phyloP scores from a whole-genome alignment of 2,329 filamentous ascomycete genomes.

The Aureobasidium uvarum region DNA sequence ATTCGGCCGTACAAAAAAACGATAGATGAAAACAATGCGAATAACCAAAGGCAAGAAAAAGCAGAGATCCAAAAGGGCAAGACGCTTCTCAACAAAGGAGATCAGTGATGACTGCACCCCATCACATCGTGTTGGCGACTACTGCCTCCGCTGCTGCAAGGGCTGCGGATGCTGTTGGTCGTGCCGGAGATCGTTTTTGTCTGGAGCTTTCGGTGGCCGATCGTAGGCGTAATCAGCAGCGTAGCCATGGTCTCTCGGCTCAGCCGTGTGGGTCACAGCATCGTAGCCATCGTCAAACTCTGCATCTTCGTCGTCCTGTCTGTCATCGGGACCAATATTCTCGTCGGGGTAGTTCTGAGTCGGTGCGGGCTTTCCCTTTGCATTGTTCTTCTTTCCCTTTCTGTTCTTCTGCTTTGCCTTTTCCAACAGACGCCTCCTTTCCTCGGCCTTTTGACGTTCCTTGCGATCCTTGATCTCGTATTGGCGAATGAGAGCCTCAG shows the following conservation, averaged over 20 bases:
- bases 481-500: constrained; percentile 77
- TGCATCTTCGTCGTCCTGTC: constrained; percentile 22
- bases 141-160: not conserved
- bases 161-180: constrained; percentile 6
- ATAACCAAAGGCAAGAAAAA: not conserved
- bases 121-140: not conserved
- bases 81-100: constrained; percentile 22
- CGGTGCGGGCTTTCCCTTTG: constrained; percentile 22
- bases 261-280: constrained; percentile 24
- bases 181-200: constrained; percentile 8
- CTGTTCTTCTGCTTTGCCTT: constrained; percentile 92
- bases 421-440: constrained; percentile 78
- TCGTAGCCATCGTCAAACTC: constrained; percentile 30
- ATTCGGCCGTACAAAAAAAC: constrained; percentile 1
- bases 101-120: constrained; percentile 20
- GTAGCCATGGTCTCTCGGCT: not conserved
- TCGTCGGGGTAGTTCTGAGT: constrained; percentile 25
- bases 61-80: constrained; percentile 18
- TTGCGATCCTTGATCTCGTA: constrained; percentile 95
- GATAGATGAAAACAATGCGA: not conserved
- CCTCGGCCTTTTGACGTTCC: constrained; percentile 78
- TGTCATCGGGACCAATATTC: constrained; percentile 9
- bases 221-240: constrained; percentile 9
- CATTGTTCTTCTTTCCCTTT: constrained; percentile 71
- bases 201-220: constrained; percentile 8